Percentiles rank a stretch among this genome's conserved stretches.
Conservation (phyloP, 2,329 filamentous ascomycete genomes). For the Penicillium sp. region DNA sequence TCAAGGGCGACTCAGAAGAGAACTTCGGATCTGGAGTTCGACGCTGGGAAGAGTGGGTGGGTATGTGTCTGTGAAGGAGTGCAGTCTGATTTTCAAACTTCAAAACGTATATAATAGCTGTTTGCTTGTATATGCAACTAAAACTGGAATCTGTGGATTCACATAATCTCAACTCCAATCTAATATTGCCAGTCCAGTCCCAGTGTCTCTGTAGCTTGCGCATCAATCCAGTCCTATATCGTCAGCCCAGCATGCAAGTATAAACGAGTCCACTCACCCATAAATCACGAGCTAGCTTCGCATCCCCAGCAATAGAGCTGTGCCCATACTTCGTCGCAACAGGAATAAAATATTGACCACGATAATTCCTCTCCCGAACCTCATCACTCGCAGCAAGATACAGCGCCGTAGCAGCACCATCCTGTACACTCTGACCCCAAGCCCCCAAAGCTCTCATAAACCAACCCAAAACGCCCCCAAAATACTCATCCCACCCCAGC, state of each 20-base stretch:
- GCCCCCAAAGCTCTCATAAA: slow-evolving; percentile 24
- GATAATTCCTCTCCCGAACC: slow-evolving; percentile 20
- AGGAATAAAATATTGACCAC: slow-evolving; percentile 43
- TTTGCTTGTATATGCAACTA: slow-evolving; percentile 1
- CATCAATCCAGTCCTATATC: slow-evolving; percentile 24
- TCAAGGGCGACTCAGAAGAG: slow-evolving; percentile 58
- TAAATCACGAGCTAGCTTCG: slow-evolving; percentile 32
- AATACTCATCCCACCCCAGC: slow-evolving; percentile 30
- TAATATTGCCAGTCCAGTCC: slow-evolving; percentile 11
- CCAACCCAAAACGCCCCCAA: slow-evolving; percentile 25
- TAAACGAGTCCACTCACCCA: slow-evolving; percentile 36
- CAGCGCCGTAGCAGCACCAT: slow-evolving; percentile 34
- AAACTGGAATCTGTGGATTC: background rate
- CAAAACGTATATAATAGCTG: background rate
- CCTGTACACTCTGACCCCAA: slow-evolving; percentile 27
- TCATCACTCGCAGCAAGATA: slow-evolving; percentile 31
- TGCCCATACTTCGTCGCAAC: slow-evolving; percentile 32
- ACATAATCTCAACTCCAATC: background rate
- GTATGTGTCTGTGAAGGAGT: slow-evolving; percentile 62
- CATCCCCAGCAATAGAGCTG: slow-evolving; percentile 30
- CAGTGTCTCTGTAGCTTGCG: slow-evolving; percentile 16
- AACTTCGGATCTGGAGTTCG: slow-evolving; percentile 69
- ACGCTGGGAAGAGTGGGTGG: slow-evolving; percentile 91
- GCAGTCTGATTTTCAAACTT: background rate
- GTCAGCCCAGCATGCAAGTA: background rate